These are phyloP conservation scores for Barnettozyma hawaiiensis DNA, from an alignment of 1,139 yeast genomes.

Conservation along the genomic window DNA sequence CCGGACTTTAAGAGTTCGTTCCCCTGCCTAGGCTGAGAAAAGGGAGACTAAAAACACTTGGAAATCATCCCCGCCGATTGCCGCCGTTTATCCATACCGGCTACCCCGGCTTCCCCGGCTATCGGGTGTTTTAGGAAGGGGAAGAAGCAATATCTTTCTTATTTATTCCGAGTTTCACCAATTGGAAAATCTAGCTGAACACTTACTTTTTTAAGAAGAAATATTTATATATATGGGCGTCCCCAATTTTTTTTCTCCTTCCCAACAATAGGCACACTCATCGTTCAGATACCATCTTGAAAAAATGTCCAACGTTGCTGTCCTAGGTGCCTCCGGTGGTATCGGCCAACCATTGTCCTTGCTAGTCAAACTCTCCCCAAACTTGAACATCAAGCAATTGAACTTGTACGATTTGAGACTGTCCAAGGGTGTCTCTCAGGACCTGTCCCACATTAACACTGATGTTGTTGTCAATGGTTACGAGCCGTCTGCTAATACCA, in stretches of 20 bases:
- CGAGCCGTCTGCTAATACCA: slow-evolving; percentile 38
- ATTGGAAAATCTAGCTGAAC: background rate
- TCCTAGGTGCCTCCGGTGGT: slow-evolving; percentile 78
- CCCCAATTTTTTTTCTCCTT: background rate
- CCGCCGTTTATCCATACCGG: background rate
- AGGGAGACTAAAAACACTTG: too few species aligned
- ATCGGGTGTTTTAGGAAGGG: background rate
- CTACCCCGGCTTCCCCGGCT: background rate
- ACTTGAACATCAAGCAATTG: slow-evolving; percentile 43
- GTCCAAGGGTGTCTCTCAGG: slow-evolving; percentile 70
- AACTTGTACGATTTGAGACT: slow-evolving; percentile 63
- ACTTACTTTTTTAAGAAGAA: background rate
- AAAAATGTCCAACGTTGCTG: slow-evolving; percentile 59
- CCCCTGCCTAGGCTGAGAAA: background rate
- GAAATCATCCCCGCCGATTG: too few species aligned
- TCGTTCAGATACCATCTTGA: background rate
- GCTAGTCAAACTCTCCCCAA: slow-evolving; percentile 52
- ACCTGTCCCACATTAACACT: slow-evolving; percentile 65
- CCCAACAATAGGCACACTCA: background rate
- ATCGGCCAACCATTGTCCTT: slow-evolving; percentile 74
- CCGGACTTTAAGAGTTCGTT: slow-evolving; percentile 1
- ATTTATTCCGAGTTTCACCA: background rate
- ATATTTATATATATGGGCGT: background rate
- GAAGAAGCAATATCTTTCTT: background rate
- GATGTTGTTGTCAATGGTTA: slow-evolving; percentile 51